Conservation (phyloP, 1,139 yeast genomes). For the Candida sp. region DNA sequence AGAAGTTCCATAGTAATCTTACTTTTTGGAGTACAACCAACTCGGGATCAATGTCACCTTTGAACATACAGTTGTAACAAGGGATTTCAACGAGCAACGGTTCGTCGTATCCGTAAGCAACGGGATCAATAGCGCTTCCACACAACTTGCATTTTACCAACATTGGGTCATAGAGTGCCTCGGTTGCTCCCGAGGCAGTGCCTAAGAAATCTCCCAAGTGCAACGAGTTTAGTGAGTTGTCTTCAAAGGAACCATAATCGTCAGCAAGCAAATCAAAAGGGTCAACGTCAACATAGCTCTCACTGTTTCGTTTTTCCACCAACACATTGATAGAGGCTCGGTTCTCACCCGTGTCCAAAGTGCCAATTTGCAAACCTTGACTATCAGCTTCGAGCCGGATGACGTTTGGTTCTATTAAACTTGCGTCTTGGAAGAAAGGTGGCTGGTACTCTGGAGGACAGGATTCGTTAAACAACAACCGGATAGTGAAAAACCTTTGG, state of each 20-base stretch:
- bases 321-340: slow-evolving; percentile 11
- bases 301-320: slow-evolving; percentile 3
- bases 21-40: slow-evolving; percentile 18
- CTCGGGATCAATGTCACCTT: slow-evolving; percentile 9
- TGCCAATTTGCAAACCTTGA: slow-evolving; percentile 12
- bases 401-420: slow-evolving; percentile 23
- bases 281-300: slow-evolving; percentile 11
- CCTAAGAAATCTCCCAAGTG: slow-evolving; percentile 14
- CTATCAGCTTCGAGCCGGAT: slow-evolving; percentile 10
- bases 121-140: slow-evolving; percentile 15
- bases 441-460: slow-evolving; percentile 56
- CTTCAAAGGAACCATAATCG: slow-evolving; percentile 2
- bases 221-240: slow-evolving; percentile 10
- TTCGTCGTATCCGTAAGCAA: slow-evolving; percentile 19
- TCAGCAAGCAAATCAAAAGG: slow-evolving; percentile 17
- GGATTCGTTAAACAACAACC: slow-evolving; percentile 49
- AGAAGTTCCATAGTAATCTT: slow-evolving; percentile 21
- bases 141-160: slow-evolving; percentile 16
- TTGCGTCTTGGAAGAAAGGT: slow-evolving; percentile 40
- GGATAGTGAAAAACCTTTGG: slow-evolving; percentile 45
- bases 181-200: slow-evolving; percentile 8
- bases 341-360: slow-evolving; percentile 12
- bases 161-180: background rate
- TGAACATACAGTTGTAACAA: slow-evolving; percentile 22
- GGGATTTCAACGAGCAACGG: slow-evolving; percentile 4